Evolutionary conservation across 2,329 filamentous ascomycete species (phyloP), one percentile per base, ranked within the genome.

Genomic region (Colletotrichum magnum): DNA sequence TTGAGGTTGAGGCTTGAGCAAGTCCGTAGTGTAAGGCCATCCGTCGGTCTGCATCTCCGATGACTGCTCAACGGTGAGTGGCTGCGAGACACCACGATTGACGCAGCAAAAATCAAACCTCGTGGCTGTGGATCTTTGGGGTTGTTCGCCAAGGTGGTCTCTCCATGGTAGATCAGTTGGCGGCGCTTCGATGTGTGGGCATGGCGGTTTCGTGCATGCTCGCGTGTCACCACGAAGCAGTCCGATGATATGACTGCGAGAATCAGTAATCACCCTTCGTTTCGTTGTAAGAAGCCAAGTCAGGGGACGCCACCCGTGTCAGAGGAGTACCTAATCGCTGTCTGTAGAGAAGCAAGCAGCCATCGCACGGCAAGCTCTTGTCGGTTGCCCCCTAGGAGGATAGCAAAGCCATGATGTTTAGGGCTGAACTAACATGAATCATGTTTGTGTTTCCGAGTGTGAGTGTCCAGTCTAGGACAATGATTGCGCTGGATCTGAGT

Each of bases 191-290:
- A 36, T 10, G 32, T 21, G 18, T 39, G 32, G 50, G 41, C 32
- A 18, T 2, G 21, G 51, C 61, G 66, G 50, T 50, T 65, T 59
- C 61, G 50, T 50, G 48, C 66, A 69, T 59, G 32, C 59, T 59
- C 28, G 32, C 41, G 61, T 68, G 15, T 56, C 32, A 59, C 66
- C 50, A n/a, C 53, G 26, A 47, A 39, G 15, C 6, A 26, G 6
- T 18, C 2, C 24, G 16, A 24, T 39, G 16, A 21, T 10, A 36
- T 28, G 43, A n/a, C 6, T 28, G 21, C 21, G 6, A 16, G 45
- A 18, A n/a, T 48, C 15, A 48, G 6, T 48, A 10, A 48, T 48
- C 45, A 16, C 5, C 54, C 45, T 10, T 16, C 18, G 26, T 18
- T 10, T 16, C 18, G 26, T 18, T 6, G 43, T 21, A 10, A 28